These are phyloP conservation scores for Vigna nakashimae DNA, from an alignment of 306 rosid species.

Conservation along the genomic window DNA sequence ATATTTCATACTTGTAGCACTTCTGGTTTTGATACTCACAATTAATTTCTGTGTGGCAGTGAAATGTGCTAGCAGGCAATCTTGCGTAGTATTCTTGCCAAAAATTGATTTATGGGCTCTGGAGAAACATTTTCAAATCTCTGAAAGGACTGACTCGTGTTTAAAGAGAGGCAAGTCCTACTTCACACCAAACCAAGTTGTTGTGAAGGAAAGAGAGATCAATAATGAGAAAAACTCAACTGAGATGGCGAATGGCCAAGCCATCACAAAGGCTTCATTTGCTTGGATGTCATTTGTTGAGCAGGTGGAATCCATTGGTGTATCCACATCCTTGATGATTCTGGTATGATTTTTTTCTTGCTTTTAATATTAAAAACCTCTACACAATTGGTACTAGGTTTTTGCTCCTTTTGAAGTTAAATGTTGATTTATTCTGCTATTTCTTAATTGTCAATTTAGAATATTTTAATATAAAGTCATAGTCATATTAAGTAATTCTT, in stretches of 20 bases:
- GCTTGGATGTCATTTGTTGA: conserved; percentile 90
- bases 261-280: conserved; percentile 57
- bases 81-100: conserved; percentile 85
- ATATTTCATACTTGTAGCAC: conserved; percentile 25
- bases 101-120: conserved; percentile 95
- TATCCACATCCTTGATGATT: conserved; percentile 77
- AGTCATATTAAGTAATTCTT: not conserved
- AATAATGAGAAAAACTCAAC: conserved; percentile 51
- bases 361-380: conserved; percentile 20
- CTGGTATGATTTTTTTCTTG: conserved; percentile 62
- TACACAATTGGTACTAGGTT: conserved; percentile 6
- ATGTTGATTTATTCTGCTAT: conserved; percentile 22
- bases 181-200: conserved; percentile 41
- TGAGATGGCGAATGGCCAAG: conserved; percentile 47
- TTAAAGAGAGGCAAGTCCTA: conserved; percentile 46
- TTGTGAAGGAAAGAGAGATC: conserved; percentile 50
- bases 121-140: conserved; percentile 53
- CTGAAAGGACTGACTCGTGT: conserved; percentile 56
- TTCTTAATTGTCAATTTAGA: conserved; percentile 27
- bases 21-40: conserved; percentile 34
- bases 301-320: conserved; percentile 82
- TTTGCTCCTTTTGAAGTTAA: not conserved
- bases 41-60: conserved; percentile 61
- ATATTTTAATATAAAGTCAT: not conserved
- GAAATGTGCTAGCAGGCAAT: conserved; percentile 74